Percentiles rank a stretch among this genome's conserved stretches.
Evolutionary conservation across 2,329 filamentous ascomycete genomes (phyloP).

Genomic region (Arthrobotrys sinensis): DNA sequence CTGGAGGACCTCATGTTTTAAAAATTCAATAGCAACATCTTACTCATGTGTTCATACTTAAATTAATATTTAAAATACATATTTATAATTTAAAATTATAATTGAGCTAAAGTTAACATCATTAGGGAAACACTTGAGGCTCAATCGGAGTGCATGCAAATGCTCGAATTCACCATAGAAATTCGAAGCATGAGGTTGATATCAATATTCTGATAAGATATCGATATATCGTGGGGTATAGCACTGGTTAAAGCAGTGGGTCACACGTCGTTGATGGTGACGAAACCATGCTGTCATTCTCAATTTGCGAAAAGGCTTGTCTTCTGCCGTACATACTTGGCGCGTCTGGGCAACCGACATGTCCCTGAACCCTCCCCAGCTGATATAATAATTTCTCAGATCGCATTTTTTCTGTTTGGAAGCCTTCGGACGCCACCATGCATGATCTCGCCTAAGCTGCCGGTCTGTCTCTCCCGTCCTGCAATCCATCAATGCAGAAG

Average conservation of each 20-base stretch:
- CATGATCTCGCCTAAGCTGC: constrained; percentile 42
- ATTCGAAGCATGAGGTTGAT: too few relatives aligned
- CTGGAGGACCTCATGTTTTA: too few relatives aligned
- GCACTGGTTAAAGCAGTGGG: not conserved
- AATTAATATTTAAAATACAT: too few relatives aligned
- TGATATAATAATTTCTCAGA: not conserved
- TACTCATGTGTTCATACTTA: too few relatives aligned
- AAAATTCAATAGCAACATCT: too few relatives aligned
- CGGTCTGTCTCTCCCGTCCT: constrained; percentile 20
- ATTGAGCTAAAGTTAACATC: too few relatives aligned
- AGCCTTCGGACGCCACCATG: constrained; percentile 41
- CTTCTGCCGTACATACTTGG: constrained; percentile 36
- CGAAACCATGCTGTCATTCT: constrained; percentile 23
- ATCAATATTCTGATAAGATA: too few relatives aligned
- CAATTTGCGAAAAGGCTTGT: constrained; percentile 45
- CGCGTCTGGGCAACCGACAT: constrained; percentile 18
- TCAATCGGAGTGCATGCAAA: too few relatives aligned
- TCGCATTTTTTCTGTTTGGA: not conserved
- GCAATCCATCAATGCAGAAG: not conserved
- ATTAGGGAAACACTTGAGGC: too few relatives aligned
- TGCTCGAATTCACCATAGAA: too few relatives aligned
- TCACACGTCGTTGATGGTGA: not conserved
- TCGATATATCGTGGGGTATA: too few relatives aligned
- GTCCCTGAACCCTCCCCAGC: not conserved
- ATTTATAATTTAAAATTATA: too few relatives aligned